Conservation (phyloP, 306 rosid genomes). For the Sicyos edulis region DNA sequence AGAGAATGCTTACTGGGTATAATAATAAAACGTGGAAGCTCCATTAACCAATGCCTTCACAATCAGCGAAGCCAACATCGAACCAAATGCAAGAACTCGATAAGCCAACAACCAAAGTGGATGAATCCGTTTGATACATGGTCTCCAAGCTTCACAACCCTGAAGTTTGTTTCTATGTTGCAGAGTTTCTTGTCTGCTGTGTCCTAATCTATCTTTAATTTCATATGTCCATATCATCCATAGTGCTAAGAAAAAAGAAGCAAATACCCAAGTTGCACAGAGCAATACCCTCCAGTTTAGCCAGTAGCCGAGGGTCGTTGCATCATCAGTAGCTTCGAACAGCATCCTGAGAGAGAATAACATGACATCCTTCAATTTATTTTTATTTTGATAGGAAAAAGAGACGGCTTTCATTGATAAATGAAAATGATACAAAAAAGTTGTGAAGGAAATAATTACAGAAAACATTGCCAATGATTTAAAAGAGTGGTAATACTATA, state of each 20-base stretch:
- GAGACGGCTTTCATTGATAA: no score
- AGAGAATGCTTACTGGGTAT: slow-evolving; percentile 68
- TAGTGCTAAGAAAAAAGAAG: slow-evolving; percentile 37
- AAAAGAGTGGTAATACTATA: no score
- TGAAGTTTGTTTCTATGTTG: slow-evolving; percentile 24
- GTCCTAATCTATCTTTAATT: slow-evolving; percentile 26
- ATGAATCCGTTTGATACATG: slow-evolving; percentile 58
- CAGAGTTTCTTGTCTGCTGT: slow-evolving; percentile 34
- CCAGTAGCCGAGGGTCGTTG: slow-evolving; percentile 64
- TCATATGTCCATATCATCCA: slow-evolving; percentile 44
- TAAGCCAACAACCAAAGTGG: slow-evolving; percentile 57
- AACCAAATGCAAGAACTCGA: slow-evolving; percentile 30
- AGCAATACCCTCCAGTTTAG: slow-evolving; percentile 59
- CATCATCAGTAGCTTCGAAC: slow-evolving; percentile 30
- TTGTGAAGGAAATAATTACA: no score
- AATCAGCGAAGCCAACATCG: slow-evolving; percentile 41
- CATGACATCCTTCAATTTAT: no score
- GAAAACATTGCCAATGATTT: no score
- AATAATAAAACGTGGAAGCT: slow-evolving; percentile 42
- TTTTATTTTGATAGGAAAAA: no score
- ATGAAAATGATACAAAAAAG: no score
- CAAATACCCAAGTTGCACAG: slow-evolving; percentile 47
- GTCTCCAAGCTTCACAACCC: slow-evolving; percentile 60
- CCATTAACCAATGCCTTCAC: slow-evolving; percentile 36
- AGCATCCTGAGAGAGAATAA: slow-evolving; percentile 42